phyloP scores from a whole-genome alignment of 179 eudicot species.

The Drosera spatulata region DNA sequence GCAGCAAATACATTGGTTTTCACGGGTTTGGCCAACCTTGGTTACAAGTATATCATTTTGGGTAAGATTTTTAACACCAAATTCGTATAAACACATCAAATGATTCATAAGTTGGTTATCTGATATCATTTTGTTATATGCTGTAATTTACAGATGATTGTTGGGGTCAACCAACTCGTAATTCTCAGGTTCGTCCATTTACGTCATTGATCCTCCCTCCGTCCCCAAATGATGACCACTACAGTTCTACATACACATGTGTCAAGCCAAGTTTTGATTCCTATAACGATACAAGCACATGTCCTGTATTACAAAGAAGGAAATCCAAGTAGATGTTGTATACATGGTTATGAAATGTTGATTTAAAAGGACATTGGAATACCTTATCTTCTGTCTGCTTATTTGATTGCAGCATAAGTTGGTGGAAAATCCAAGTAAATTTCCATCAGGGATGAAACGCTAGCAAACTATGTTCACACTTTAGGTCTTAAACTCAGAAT shows the following conservation, averaged over 20 bases:
- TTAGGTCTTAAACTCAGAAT: conserved; percentile 87
- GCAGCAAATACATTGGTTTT: conserved; percentile 87
- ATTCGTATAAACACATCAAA: no score
- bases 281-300: no score
- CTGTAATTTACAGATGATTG: conserved; percentile 60
- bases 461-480: conserved; percentile 83
- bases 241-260: no score
- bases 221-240: no score
- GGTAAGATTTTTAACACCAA: conserved; percentile 26
- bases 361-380: neutral
- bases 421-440: conserved; percentile 49
- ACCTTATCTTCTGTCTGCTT: no score
- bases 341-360: neutral
- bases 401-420: conserved; percentile 38
- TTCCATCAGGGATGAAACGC: conserved; percentile 81
- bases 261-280: no score
- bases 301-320: no score
- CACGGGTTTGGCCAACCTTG: conserved; percentile 69
- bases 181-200: conserved; percentile 19
- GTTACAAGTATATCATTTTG: conserved; percentile 67
- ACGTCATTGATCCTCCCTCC: no score
- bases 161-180: conserved; percentile 71
- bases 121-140: neutral
- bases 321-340: no score
- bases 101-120: no score